A percentile compares a stretch with the other conserved stretches of the same genome.
phyloP scores from a whole-genome alignment of 768 basidiomycete species.

The Clitopilus hobsonii region DNA sequence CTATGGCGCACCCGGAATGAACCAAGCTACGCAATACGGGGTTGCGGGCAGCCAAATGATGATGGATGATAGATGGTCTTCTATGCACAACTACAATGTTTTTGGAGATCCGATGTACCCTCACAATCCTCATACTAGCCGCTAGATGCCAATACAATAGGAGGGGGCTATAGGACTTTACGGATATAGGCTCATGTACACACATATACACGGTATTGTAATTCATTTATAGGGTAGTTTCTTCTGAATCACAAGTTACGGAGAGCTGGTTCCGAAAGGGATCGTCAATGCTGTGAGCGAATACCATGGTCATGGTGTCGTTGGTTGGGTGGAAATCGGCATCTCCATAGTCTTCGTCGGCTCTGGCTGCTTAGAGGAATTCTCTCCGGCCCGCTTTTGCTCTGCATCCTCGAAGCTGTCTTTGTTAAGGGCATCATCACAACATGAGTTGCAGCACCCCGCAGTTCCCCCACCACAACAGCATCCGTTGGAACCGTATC shows the following conservation, averaged over 20 bases:
- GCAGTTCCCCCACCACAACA: conserved; percentile 20
- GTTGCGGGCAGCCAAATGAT: no score
- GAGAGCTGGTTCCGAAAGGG: no score
- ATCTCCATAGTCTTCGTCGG: conserved; percentile 20
- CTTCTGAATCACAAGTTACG: no score
- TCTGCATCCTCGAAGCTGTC: conserved; percentile 32
- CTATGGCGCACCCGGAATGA: no score
- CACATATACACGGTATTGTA: no score
- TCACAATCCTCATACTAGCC: not conserved
- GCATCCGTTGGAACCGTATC: conserved; percentile 27
- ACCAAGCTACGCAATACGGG: no score
- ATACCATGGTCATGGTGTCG: no score
- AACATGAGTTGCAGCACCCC: conserved; percentile 47
- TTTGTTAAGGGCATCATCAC: conserved; percentile 36
- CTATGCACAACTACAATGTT: conserved; percentile 28
- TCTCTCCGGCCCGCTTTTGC: not conserved
- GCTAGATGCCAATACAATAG: no score
- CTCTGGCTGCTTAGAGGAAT: conserved; percentile 17
- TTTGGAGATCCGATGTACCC: conserved; percentile 10
- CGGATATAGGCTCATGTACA: no score
- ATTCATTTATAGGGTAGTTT: no score
- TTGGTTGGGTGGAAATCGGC: conserved; percentile 3
- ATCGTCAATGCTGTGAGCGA: no score
- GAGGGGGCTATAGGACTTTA: no score
- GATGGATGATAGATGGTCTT: conserved; percentile 34